Base-by-base conservation (phyloP, 176 grass and related monocot species). In the Juncus effusus region DNA sequence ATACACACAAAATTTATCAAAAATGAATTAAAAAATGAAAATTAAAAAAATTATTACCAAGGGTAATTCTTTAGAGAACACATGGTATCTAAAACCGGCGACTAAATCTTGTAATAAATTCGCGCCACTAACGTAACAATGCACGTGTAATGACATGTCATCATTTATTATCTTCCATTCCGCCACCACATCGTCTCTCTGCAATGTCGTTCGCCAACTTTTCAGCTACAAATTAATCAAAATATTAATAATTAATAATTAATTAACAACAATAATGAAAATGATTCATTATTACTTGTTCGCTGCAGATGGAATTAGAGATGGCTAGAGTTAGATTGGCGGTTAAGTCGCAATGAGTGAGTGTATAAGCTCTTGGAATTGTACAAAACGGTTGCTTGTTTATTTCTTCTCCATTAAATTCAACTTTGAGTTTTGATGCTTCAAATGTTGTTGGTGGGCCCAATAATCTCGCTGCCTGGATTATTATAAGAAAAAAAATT, bases 41-140 rank as follows among this genome's bases (percentile, higher is more conserved):
- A 47, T 47, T 47, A 1, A 1, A 47, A 47, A 64, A 40, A 42
- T 19, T 44, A 13, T 10, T 80, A 91, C 92, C 79, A 96, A 65
- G 37, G 93, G 93, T 37, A 91, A 80, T 78, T 96, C 87, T 70
- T 96, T 96, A 42, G 82, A 88, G 87, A 96, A 96, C 65, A 91
- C 78, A 74, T 86, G 78, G 79, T 96, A 96, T 65, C 87, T 78
- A 83, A 96, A 89, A 0, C 87, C 87, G 2, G 85, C 92, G 14
- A 80, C 77, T 3, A 91, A 74, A 64, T 81, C 87, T 76, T 96
- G 92, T 59, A 91, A 84, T 13, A 85, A 69, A 76, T 88, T 91
- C n/a, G 77, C 77, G 0, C 92, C 92, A 73, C 87, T 96, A 16
- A 96, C 92, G 74, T 69, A 91, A 76, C 92, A 96, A 62, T 96